phyloP scores from a whole-genome alignment of 2,329 filamentous ascomycete genomes.

The Aspergillus pseudoviridinutans region DNA sequence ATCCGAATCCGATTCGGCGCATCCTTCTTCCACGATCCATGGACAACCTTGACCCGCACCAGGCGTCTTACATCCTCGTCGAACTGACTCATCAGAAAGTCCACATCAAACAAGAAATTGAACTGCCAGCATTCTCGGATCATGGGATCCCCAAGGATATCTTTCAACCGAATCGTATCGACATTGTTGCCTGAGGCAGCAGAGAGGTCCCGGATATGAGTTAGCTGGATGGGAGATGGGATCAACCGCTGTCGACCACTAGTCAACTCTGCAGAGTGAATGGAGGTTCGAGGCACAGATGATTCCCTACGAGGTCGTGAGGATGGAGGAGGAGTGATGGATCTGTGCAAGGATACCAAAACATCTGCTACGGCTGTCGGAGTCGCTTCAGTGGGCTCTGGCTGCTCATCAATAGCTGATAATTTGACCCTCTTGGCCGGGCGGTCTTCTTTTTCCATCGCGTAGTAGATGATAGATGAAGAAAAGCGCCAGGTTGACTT shows the following conservation, averaged over 20 bases:
- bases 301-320: constrained; percentile 5
- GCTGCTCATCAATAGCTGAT: background rate
- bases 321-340: constrained; percentile 27
- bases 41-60: constrained; percentile 56
- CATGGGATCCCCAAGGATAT: constrained; percentile 69
- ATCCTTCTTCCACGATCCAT: constrained; percentile 66
- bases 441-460: background rate
- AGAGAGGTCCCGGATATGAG: constrained; percentile 62
- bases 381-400: background rate
- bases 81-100: constrained; percentile 59
- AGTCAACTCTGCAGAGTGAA: background rate
- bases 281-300: background rate
- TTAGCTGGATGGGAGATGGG: constrained; percentile 68
- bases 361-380: background rate
- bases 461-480: background rate
- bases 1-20: constrained; percentile 56
- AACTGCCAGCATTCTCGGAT: constrained; percentile 62
- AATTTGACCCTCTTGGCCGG: constrained; percentile 13
- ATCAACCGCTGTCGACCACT: constrained; percentile 21
- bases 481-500: background rate
- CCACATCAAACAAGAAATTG: constrained; percentile 54
- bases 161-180: constrained; percentile 61
- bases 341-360: constrained; percentile 27
- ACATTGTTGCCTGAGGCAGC: constrained; percentile 53
- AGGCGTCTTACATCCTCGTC: constrained; percentile 52